Percentiles rank a stretch among this genome's conserved stretches.
phyloP scores from a whole-genome alignment of 2,329 filamentous ascomycete species.

The Elsinoe batatas region DNA sequence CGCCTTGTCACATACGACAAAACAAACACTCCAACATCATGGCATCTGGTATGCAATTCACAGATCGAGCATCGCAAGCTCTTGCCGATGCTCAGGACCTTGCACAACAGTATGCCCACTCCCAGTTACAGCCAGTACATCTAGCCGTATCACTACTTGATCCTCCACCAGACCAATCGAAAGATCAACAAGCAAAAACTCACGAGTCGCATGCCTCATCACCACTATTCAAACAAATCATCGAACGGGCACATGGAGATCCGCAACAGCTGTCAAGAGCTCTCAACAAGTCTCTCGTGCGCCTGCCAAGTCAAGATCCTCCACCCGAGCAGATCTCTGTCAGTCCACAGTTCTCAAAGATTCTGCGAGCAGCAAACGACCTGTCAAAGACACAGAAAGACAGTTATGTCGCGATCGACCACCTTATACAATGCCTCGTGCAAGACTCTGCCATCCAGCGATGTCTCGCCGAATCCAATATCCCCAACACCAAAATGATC shows the following conservation, averaged over 20 bases:
- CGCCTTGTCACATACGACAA: not conserved
- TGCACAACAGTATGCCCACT: constrained; percentile 81
- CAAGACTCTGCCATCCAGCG: constrained; percentile 68
- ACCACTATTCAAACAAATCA: constrained; percentile 88
- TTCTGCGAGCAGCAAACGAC: constrained; percentile 76
- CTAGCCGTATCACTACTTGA: constrained; percentile 75
- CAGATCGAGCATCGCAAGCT: constrained; percentile 82
- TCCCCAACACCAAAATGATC: constrained; percentile 83
- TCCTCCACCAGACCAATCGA: constrained; percentile 61
- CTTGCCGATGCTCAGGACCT: constrained; percentile 80
- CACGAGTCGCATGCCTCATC: constrained; percentile 57
- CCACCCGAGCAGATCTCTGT: constrained; percentile 82
- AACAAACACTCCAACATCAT: constrained; percentile 33
- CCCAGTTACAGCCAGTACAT: constrained; percentile 82
- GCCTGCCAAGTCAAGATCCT: constrained; percentile 86
- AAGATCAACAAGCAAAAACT: constrained; percentile 60
- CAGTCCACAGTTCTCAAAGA: constrained; percentile 68
- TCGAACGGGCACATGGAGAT: constrained; percentile 90
- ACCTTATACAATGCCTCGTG: constrained; percentile 74
- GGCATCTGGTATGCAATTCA: constrained; percentile 79
- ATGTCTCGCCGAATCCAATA: constrained; percentile 72
- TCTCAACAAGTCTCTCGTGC: constrained; percentile 84
- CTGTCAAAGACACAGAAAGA: constrained; percentile 97
- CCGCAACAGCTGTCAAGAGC: constrained; percentile 77
- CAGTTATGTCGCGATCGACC: constrained; percentile 86